A percentile compares a stretch with the other conserved stretches of the same genome.
These are phyloP conservation scores for Colletotrichum plurivorum DNA, from an alignment of 2,329 filamentous ascomycete species.

Conservation along the genomic window DNA sequence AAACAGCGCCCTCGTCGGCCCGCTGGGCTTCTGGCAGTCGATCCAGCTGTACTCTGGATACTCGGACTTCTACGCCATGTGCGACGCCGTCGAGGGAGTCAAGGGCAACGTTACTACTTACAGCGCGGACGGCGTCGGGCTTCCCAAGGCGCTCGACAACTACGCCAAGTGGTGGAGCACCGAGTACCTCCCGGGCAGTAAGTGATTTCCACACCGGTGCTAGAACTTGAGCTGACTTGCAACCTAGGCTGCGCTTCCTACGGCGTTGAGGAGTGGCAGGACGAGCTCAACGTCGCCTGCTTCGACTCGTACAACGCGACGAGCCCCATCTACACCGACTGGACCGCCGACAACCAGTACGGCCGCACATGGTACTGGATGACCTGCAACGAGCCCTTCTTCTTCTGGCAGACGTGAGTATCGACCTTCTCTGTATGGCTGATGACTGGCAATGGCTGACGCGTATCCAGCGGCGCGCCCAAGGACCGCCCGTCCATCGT, in stretches of 20 bases:
- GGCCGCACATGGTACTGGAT: conserved; percentile 73
- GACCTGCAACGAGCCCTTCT: conserved; percentile 70
- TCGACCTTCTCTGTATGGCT: no score
- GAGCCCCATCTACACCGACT: conserved; percentile 66
- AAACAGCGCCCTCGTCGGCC: conserved; percentile 44
- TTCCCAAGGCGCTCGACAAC: conserved; percentile 65
- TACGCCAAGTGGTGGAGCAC: conserved; percentile 68
- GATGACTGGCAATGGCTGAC: conserved; percentile 5
- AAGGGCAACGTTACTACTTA: conserved; percentile 45
- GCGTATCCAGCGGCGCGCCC: conserved; percentile 60
- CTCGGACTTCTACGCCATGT: conserved; percentile 53
- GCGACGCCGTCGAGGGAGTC: conserved; percentile 48
- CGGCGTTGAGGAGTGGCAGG: conserved; percentile 61
- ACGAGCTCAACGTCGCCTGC: conserved; percentile 61
- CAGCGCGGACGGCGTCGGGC: conserved; percentile 62
- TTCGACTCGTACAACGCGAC: conserved; percentile 66
- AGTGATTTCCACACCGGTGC: conserved; percentile 45
- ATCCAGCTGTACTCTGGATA: conserved; percentile 52
- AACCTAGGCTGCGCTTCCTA: conserved; percentile 59
- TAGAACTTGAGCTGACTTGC: background rate
- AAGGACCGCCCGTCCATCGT: conserved; percentile 59
- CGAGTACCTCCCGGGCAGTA: conserved; percentile 61
- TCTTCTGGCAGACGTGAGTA: conserved; percentile 63
- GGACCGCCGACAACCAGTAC: conserved; percentile 57
- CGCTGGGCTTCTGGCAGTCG: conserved; percentile 52